These are phyloP conservation scores for Fusarium buharicum DNA, from an alignment of 2,329 filamentous ascomycete genomes.

Conservation along the genomic window DNA sequence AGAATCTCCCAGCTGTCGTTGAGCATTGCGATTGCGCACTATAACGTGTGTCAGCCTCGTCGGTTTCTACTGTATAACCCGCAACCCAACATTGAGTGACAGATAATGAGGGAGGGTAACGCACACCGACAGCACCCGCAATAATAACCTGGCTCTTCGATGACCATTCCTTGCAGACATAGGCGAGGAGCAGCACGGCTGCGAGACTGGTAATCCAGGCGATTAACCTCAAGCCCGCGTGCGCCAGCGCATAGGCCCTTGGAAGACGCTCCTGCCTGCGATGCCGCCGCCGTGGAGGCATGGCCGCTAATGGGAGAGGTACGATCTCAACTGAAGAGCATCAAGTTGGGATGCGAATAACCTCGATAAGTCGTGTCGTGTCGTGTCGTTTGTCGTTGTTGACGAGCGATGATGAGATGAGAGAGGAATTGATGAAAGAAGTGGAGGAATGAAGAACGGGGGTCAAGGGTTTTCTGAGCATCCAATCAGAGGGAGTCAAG, in stretches of 20 bases:
- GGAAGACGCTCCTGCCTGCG: slow-evolving; percentile 22
- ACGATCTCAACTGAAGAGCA: slow-evolving; percentile 18
- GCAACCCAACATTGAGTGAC: neutral
- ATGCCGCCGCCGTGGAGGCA: slow-evolving; percentile 32
- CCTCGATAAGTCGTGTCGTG: neutral
- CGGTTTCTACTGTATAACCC: no score
- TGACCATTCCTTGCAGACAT: slow-evolving; percentile 48
- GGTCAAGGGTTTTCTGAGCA: neutral
- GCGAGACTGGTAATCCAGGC: slow-evolving; percentile 50
- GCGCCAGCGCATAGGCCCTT: slow-evolving; percentile 34
- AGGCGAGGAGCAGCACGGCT: slow-evolving; percentile 48
- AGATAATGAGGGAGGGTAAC: slow-evolving; percentile 13
- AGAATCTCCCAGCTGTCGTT: slow-evolving; percentile 53
- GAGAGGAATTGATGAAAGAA: slow-evolving; percentile 28
- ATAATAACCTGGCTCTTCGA: slow-evolving; percentile 45
- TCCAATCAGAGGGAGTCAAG: slow-evolving; percentile 11
- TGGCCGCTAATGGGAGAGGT: neutral
- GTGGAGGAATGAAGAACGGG: slow-evolving; percentile 22
- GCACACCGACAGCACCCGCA: slow-evolving; percentile 49
- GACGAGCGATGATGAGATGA: slow-evolving; percentile 9
- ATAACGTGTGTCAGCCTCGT: slow-evolving; percentile 14
- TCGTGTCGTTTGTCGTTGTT: neutral
- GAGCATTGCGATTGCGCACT: slow-evolving; percentile 50
- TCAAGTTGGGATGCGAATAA: neutral
- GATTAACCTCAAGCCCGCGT: slow-evolving; percentile 44